These are phyloP conservation scores for Cyclocybe aegerita DNA, from an alignment of 768 basidiomycete genomes.

Conservation along the genomic window DNA sequence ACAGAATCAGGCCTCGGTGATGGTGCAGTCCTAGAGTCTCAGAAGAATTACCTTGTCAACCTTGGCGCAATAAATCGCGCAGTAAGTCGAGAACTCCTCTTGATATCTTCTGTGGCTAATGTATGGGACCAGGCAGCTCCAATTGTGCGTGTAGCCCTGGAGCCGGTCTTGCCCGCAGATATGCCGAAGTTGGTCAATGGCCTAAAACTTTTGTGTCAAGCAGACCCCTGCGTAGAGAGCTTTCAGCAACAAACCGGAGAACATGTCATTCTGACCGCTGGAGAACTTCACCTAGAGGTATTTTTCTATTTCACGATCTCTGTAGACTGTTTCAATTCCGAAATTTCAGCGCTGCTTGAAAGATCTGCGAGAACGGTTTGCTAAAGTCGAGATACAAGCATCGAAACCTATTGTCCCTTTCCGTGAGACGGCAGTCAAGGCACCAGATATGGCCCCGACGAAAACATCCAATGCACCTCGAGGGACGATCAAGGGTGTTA, in stretches of 20 bases:
- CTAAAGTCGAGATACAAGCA: conserved; percentile 87
- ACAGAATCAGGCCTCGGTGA: conserved; percentile 39
- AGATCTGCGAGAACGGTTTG: conserved; percentile 95
- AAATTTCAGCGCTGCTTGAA: conserved; percentile 83
- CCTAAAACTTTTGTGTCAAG: conserved; percentile 85
- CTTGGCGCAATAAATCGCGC: conserved; percentile 68
- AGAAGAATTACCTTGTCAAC: conserved; percentile 68
- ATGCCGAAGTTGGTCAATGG: conserved; percentile 89
- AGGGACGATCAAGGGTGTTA: conserved; percentile 75
- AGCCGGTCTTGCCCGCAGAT: conserved; percentile 79
- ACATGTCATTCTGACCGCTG: conserved; percentile 94
- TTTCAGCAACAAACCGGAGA: conserved; percentile 98
- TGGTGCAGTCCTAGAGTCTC: conserved; percentile 27
- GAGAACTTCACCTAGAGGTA: conserved; percentile 95
- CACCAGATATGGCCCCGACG: conserved; percentile 80
- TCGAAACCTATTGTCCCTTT: conserved; percentile 98
- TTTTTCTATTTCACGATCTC: not conserved
- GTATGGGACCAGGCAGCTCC: conserved; percentile 61
- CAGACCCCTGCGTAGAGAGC: conserved; percentile 96
- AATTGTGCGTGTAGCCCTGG: conserved; percentile 93
- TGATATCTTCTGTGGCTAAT: not conserved
- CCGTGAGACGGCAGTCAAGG: conserved; percentile 90
- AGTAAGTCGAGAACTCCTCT: conserved; percentile 39
- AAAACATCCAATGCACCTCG: conserved; percentile 70
- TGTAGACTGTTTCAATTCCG: not conserved